Conservation (phyloP, 2,329 filamentous ascomycete genomes). For the Didymella segeticola region DNA sequence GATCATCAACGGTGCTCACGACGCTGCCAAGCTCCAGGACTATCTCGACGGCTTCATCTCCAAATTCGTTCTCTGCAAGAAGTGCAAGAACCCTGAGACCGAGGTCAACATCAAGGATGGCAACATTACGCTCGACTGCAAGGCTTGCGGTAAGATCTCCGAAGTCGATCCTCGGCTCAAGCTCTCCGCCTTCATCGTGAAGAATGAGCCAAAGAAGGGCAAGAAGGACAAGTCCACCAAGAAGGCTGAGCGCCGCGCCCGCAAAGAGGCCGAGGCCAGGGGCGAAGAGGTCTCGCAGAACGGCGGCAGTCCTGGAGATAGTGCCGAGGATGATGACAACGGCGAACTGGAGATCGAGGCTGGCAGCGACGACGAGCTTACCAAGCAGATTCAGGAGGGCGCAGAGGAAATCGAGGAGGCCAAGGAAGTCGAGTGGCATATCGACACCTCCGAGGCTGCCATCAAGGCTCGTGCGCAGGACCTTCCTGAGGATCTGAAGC, state of each 20-base stretch:
- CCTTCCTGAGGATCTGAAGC: slow-evolving; percentile 93
- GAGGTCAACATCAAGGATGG: slow-evolving; percentile 95
- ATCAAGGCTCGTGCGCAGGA: slow-evolving; percentile 93
- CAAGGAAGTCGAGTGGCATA: slow-evolving; percentile 92
- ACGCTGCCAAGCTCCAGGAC: slow-evolving; percentile 93
- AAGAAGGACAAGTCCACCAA: slow-evolving; percentile 98
- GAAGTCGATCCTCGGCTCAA: slow-evolving; percentile 93
- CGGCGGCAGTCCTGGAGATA: slow-evolving; percentile 69
- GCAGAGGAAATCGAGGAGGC: slow-evolving; percentile 77
- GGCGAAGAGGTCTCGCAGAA: slow-evolving; percentile 61
- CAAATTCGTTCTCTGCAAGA: slow-evolving; percentile 99
- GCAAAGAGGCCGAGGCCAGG: slow-evolving; percentile 71
- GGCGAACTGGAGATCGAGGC: slow-evolving; percentile 72
- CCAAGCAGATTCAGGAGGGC: slow-evolving; percentile 72
- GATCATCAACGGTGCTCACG: slow-evolving; percentile 99
- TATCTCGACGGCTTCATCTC: slow-evolving; percentile 98
- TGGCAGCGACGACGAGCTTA: slow-evolving; percentile 90
- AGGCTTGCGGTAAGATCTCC: slow-evolving; percentile 93
- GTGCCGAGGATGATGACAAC: slow-evolving; percentile 70
- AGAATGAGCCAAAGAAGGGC: slow-evolving; percentile 89
- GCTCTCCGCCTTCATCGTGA: slow-evolving; percentile 95
- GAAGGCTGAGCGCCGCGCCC: slow-evolving; percentile 84
- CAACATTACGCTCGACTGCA: slow-evolving; percentile 93
- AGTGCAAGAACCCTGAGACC: slow-evolving; percentile 99
- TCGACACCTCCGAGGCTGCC: slow-evolving; percentile 94